Evolutionary conservation across 345 rosid genomes (phyloP), one percentile per base, ranked within the genome.

Genomic region (Salix suchowensis): DNA sequence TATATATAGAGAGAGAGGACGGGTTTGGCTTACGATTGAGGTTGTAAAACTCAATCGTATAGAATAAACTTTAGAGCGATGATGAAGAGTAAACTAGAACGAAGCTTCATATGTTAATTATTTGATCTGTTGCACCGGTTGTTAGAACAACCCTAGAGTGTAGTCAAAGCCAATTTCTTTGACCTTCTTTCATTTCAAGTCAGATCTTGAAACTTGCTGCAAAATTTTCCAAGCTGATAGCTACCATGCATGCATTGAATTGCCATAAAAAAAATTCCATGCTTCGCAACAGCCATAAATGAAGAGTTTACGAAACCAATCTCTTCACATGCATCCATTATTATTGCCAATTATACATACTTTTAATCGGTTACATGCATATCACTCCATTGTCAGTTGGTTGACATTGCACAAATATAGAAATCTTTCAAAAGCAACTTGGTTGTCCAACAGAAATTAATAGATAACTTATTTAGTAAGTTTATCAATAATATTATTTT

Each of bases 111-210:
- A 39, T 10, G 11, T 0, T 8, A 39, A 39, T 9, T 0, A 39
- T 75, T 7, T 66, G 7, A 24, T 55, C 76, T 48, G 24, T 64
- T 55, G 65, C 75, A 68, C 79, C 72, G 82, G 92, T 82, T 83
- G 95, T 88, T 88, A 84, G 91, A 91, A 88, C 91, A 77, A 86
- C 88, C 83, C 81, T 82, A 81, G 96, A 89, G 98, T 91, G 86
- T 67, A 89, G 86, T 89, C 87, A 83, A 93, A 93, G 97, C 83
- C 85, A 89, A 80, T 78, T 71, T 70, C 80, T 78, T 81, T 82
- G 89, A 88, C 86, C 84, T 65, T 80, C 86, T 85, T 83, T 68
- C 78, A 70, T 74, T 81, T 76, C 82, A 86, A 81, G 78, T 79
- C 83, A 79, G 86, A 77, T 50, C 50, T 65, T 82, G 23, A 23